Conservation (phyloP, 2,329 filamentous ascomycete species). For the Coniochaeta hoffmannii region DNA sequence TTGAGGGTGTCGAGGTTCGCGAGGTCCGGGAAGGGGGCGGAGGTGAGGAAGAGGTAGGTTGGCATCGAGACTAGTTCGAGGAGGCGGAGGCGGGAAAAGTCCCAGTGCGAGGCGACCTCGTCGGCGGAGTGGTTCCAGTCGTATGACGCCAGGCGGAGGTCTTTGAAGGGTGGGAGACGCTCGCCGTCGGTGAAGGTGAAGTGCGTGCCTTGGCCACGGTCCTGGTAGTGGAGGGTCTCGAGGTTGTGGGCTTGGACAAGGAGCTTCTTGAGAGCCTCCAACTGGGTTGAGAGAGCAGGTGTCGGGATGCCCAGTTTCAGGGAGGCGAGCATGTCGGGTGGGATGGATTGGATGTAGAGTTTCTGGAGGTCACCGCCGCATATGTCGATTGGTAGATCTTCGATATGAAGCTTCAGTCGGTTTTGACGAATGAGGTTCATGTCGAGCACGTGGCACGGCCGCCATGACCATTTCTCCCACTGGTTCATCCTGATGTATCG, state of each 20-base stretch:
- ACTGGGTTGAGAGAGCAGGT: slow-evolving; percentile 30
- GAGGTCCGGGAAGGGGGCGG: slow-evolving; percentile 30
- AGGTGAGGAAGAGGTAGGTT: slow-evolving; percentile 34
- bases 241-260: slow-evolving; percentile 27
- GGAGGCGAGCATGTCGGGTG: slow-evolving; percentile 29
- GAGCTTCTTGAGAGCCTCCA: slow-evolving; percentile 34
- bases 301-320: slow-evolving; percentile 30
- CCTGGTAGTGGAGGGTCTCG: slow-evolving; percentile 33
- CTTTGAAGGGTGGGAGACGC: slow-evolving; percentile 32
- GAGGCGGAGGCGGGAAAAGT: slow-evolving; percentile 33
- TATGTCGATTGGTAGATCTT: slow-evolving; percentile 30
- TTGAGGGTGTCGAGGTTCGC: slow-evolving; percentile 27
- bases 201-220: slow-evolving; percentile 35
- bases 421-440: slow-evolving; percentile 19
- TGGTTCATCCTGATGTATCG: slow-evolving; percentile 25
- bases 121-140: slow-evolving; percentile 36
- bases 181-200: slow-evolving; percentile 32
- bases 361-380: slow-evolving; percentile 19
- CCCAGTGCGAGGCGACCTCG: slow-evolving; percentile 34
- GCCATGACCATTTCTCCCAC: slow-evolving; percentile 22
- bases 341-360: slow-evolving; percentile 29
- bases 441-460: slow-evolving; percentile 31
- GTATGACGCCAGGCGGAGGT: slow-evolving; percentile 37
- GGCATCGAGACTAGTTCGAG: slow-evolving; percentile 37
- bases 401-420: slow-evolving; percentile 28